phyloP scores from a whole-genome alignment of 2,329 filamentous ascomycete genomes.

The Emergomyces orientalis region DNA sequence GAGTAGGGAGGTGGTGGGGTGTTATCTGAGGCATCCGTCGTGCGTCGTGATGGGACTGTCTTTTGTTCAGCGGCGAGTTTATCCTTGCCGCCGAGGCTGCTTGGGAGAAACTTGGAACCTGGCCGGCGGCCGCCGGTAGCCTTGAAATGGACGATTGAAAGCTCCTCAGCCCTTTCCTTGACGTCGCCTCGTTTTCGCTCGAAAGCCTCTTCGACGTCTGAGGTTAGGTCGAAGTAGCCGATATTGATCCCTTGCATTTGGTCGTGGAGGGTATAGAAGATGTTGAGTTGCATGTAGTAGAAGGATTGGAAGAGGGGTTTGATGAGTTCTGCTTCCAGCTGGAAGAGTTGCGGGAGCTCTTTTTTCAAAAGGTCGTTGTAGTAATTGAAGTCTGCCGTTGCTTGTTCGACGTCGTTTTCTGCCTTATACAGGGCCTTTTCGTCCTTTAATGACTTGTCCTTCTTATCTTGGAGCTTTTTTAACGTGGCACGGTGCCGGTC shows the following conservation, averaged over 20 bases:
- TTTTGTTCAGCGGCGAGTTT: conserved; percentile 32
- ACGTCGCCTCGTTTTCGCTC: conserved; percentile 79
- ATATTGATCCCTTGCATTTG: conserved; percentile 97
- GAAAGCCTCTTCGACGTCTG: conserved; percentile 88
- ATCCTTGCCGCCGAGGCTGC: conserved; percentile 25
- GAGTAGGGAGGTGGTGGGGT: conserved; percentile 66
- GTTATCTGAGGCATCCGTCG: conserved; percentile 41
- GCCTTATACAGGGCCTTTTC: conserved; percentile 96
- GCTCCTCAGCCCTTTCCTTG: conserved; percentile 73
- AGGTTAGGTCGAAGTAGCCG: conserved; percentile 87
- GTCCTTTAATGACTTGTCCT: conserved; percentile 90
- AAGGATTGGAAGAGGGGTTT: conserved; percentile 95
- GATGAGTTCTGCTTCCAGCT: conserved; percentile 87
- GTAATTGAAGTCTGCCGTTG: conserved; percentile 94
- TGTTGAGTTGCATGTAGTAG: conserved; percentile 99
- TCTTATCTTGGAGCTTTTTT: conserved; percentile 96
- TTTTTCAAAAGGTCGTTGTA: conserved; percentile 97
- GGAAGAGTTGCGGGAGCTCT: conserved; percentile 85
- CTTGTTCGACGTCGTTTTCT: conserved; percentile 79
- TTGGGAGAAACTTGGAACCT: conserved; percentile 24
- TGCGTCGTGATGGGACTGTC: conserved; percentile 25
- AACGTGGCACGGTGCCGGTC: conserved; percentile 73
- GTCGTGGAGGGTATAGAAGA: conserved; percentile 97
- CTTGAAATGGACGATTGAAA: conserved; percentile 86
- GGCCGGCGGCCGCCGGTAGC: conserved; percentile 56